Percentiles rank a stretch among this genome's conserved stretches.
Evolutionary conservation across 441 rosid species (phyloP).

Genomic region (Pelargonium fulgidum): DNA sequence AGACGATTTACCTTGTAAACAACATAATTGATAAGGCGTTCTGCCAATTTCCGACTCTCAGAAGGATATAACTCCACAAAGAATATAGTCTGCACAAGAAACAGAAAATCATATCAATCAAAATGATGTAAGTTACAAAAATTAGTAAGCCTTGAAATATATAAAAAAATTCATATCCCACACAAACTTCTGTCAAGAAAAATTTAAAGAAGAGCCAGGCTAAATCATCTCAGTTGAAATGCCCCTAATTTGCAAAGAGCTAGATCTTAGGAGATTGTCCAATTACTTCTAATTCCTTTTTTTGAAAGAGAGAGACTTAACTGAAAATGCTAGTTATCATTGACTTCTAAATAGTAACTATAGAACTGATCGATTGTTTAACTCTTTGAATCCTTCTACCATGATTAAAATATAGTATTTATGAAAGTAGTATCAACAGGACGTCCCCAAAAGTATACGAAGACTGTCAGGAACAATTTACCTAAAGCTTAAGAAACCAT

Average conservation of each 20-base stretch:
- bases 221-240: too few species aligned
- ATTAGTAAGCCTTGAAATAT: background rate
- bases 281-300: too few species aligned
- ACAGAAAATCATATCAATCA: conserved; percentile 11
- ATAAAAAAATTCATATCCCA: background rate
- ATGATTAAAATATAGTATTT: too few species aligned
- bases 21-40: conserved; percentile 81
- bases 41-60: conserved; percentile 75
- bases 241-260: too few species aligned
- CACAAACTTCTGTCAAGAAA: background rate
- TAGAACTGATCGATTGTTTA: too few species aligned
- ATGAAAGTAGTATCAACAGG: too few species aligned
- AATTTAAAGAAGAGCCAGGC: background rate
- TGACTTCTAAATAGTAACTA: too few species aligned
- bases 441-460: background rate
- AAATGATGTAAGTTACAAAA: background rate
- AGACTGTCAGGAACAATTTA: background rate
- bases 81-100: conserved; percentile 66
- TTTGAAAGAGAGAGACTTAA: too few species aligned
- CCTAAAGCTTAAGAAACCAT: too few species aligned
- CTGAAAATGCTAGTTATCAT: too few species aligned
- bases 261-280: too few species aligned
- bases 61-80: conserved; percentile 68
- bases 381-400: too few species aligned
- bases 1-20: conserved; percentile 72